Evolutionary conservation across 176 grass and related monocot species (phyloP).

Genomic region (Raddia guianensis): DNA sequence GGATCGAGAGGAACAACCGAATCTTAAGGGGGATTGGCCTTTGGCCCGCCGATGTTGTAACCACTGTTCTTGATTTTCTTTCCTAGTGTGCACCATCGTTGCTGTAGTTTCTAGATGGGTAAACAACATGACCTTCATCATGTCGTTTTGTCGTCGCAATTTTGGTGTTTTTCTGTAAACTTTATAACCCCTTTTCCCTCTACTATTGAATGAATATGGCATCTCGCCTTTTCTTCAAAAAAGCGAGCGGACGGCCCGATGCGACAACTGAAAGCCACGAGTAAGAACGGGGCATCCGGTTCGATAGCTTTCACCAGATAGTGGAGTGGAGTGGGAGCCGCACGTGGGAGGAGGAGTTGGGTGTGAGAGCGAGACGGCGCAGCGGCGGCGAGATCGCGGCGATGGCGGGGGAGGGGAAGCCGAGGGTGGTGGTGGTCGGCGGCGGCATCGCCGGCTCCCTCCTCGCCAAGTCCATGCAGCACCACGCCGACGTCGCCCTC

Average conservation of each 20-base stretch:
- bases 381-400: constrained; percentile 16
- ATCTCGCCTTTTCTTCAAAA: too few relatives aligned
- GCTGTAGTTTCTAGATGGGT: too few relatives aligned
- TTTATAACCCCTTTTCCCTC: too few relatives aligned
- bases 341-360: background rate
- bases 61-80: too few relatives aligned
- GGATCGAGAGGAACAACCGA: too few relatives aligned
- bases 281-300: background rate
- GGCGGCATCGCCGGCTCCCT: constrained; percentile 68
- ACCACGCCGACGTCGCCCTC: constrained; percentile 63
- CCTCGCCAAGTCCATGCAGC: constrained; percentile 68
- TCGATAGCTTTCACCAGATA: background rate
- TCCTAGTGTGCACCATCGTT: too few relatives aligned
- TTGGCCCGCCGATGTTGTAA: too few relatives aligned
- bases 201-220: too few relatives aligned
- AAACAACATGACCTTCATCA: too few relatives aligned
- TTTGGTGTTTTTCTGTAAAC: too few relatives aligned
- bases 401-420: constrained; percentile 30
- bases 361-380: background rate
- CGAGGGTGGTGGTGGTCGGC: constrained; percentile 69
- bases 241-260: constrained; percentile 23
- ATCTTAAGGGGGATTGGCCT: too few relatives aligned
- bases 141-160: too few relatives aligned
- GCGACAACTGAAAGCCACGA: background rate
- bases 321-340: background rate